phyloP scores from a whole-genome alignment of 1,284 basidiomycete genomes.

The Ceraceosorus guamensis region DNA sequence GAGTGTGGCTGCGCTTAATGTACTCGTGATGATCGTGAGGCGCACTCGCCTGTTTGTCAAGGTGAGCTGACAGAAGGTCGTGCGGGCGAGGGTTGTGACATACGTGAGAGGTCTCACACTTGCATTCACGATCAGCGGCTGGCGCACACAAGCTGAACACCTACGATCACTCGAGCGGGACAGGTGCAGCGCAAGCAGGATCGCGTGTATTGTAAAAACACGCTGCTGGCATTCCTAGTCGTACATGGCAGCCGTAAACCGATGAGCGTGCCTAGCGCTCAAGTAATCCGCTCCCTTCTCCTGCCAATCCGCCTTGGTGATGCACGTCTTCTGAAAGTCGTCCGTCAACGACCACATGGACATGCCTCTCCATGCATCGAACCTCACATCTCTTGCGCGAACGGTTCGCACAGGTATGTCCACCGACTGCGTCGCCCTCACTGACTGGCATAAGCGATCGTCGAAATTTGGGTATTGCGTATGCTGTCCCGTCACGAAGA shows the following conservation, averaged over 20 bases:
- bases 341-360: constrained; percentile 58
- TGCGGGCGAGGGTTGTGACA: no score
- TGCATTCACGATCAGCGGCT: no score
- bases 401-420: constrained; percentile 22
- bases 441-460: constrained; percentile 61
- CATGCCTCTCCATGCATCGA: constrained; percentile 91
- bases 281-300: constrained; percentile 78
- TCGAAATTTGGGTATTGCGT: constrained; percentile 67
- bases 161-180: no score
- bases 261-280: constrained; percentile 50
- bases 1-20: no score
- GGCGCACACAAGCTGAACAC: no score
- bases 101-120: no score
- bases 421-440: constrained; percentile 27
- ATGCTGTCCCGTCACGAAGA: constrained; percentile 82
- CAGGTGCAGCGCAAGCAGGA: no score
- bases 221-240: no score
- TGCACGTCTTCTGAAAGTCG: constrained; percentile 52
- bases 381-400: constrained; percentile 60
- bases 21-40: no score
- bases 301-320: constrained; percentile 74
- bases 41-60: no score
- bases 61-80: no score
- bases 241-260: constrained; percentile 35
- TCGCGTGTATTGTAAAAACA: no score